Percentiles rank a stretch among this genome's conserved stretches.
phyloP scores from a whole-genome alignment of 2,329 filamentous ascomycete genomes.

The Metarhizium robertsii region DNA sequence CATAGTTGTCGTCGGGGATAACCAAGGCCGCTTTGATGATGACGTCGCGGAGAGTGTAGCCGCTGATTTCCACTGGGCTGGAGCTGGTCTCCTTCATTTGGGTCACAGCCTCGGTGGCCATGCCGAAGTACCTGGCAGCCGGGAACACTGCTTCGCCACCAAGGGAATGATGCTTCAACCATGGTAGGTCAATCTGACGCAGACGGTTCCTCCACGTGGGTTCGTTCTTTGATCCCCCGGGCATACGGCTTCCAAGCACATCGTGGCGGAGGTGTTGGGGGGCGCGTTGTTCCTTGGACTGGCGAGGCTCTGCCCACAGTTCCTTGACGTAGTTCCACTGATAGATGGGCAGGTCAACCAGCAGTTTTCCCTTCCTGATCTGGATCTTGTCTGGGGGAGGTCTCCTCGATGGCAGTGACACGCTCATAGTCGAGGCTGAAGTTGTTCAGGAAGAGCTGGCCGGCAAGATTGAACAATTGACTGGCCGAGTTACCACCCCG shows the following conservation, averaged over 20 bases:
- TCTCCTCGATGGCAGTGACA: background rate
- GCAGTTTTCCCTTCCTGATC: too few relatives aligned
- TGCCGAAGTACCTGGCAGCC: background rate
- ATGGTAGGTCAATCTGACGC: background rate
- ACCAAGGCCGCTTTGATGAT: slow-evolving; percentile 20
- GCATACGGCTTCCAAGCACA: slow-evolving; percentile 28
- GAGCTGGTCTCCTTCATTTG: background rate
- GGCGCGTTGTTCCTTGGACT: too few relatives aligned
- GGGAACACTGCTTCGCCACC: background rate
- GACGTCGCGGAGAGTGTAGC: slow-evolving; percentile 18
- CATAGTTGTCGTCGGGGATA: slow-evolving; percentile 18
- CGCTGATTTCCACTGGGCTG: slow-evolving; percentile 1
- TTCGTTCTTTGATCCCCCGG: slow-evolving; percentile 14
- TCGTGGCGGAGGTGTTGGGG: slow-evolving; percentile 23
- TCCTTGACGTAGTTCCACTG: background rate
- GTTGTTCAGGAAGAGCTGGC: background rate
- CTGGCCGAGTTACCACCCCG: slow-evolving; percentile 19
- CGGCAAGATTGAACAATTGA: background rate
- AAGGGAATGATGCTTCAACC: background rate
- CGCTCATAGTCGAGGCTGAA: background rate
- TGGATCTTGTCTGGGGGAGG: too few relatives aligned
- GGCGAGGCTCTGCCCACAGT: slow-evolving; percentile 12
- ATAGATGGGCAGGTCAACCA: background rate
- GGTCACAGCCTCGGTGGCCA: background rate
- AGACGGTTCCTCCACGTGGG: slow-evolving; percentile 29